phyloP scores from a whole-genome alignment of 164 flowering plant species.

The Paratinospora sagittata region DNA sequence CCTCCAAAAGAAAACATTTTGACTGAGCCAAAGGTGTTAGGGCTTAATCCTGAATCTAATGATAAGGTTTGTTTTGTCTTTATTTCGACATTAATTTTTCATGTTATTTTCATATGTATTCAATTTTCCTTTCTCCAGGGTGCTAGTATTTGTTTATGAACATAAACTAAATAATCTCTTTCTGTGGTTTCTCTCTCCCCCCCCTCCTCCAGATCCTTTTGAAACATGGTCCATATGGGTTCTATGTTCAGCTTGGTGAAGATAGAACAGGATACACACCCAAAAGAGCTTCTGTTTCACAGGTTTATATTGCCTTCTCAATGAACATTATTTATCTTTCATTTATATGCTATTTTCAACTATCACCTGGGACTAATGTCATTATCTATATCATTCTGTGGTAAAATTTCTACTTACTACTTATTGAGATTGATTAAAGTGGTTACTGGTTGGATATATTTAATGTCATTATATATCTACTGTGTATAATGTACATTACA shows the following conservation, averaged over 20 bases:
- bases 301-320: conserved; percentile 30
- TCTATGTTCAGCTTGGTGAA: conserved; percentile 90
- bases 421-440: background rate
- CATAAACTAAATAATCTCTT: background rate
- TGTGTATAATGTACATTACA: background rate
- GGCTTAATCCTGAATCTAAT: conserved; percentile 52
- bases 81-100: background rate
- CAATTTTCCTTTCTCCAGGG: background rate
- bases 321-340: background rate
- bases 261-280: conserved; percentile 71
- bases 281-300: conserved; percentile 65
- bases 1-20: conserved; percentile 23
- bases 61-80: conserved; percentile 57
- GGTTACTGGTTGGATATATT: background rate
- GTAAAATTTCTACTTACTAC: background rate
- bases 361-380: background rate
- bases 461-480: background rate
- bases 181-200: too few relatives aligned
- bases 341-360: background rate
- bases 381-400: background rate
- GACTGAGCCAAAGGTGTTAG: conserved; percentile 62
- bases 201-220: conserved; percentile 49
- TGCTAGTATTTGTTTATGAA: conserved; percentile 1
- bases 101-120: background rate
- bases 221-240: conserved; percentile 89